Base-by-base conservation (phyloP, 1,284 basidiomycete genomes). In the Mrakiaceae sp. region DNA sequence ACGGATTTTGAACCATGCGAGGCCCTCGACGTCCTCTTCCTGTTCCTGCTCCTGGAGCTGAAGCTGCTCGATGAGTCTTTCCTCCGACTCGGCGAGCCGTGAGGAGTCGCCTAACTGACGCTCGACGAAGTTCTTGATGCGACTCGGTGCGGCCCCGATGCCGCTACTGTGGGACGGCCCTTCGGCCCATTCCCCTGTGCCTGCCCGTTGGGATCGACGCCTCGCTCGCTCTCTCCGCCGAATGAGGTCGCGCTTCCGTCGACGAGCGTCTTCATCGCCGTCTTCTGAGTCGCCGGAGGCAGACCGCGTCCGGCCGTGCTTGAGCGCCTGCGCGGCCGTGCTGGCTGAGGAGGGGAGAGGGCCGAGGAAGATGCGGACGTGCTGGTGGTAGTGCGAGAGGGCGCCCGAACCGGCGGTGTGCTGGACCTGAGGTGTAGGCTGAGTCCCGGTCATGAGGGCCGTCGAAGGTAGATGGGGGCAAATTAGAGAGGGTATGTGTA, bases 1-100 rank as follows among this genome's bases (percentile, higher is more conserved):
- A 2, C 44, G 52, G 42, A 64, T 55, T 58, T 53, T 64, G 42
- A 49, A 64, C 63, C 63, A 64, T 5, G 50, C 63, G 16, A 57
- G 57, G 6, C 58, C 63, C 27, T 42, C 57, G 3, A 46, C 58
- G 10, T 42, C 58, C 10, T 16, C 46, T 9, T 57, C 55, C 43
- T 57, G 42, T 7, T 57, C 55, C 42, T 43, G 43, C 39, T 44
- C 43, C 12, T 40, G 55, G 3, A 43, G 42, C 43, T 44, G 12
- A 43, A 57, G 43, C 43, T 4, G 43, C 7, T 43, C 5, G 55
- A 57, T n/a, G 43, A 57, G 55, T 43, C 7, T 43, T 12, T 46
- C 5, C 55, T 57, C 55, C 43, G 43, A 11, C 39, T 39, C 55
- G 12, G 43, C 8, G 14, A 39, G 8, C 5, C 4, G 8, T 3